Evolutionary conservation across 2,329 filamentous ascomycete genomes (phyloP).

Genomic region (Aspergillus sp.): DNA sequence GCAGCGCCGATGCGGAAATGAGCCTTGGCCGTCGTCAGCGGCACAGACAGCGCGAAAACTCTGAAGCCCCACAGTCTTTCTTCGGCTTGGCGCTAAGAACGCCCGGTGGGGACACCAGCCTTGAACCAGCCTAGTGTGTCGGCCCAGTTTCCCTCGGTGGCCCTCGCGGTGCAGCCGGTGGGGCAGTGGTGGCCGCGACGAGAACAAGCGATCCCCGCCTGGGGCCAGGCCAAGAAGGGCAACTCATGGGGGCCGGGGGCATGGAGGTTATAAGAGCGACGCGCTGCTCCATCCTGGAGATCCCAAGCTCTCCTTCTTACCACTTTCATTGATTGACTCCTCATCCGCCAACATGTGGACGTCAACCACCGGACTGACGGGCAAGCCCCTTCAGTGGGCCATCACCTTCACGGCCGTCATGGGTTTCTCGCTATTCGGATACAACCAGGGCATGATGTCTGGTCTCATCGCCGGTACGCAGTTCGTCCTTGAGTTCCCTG

Average conservation of each 20-base stretch:
- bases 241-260: not conserved
- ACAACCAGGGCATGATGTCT: slow-evolving; percentile 37
- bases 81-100: not conserved
- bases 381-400: slow-evolving; percentile 21
- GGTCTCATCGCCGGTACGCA: slow-evolving; percentile 28
- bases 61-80: not conserved
- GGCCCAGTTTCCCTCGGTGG: not conserved
- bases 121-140: not conserved
- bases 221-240: not conserved
- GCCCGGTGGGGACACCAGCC: not conserved
- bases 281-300: not conserved
- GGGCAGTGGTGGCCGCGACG: not conserved
- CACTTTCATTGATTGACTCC: not conserved
- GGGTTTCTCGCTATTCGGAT: slow-evolving; percentile 54
- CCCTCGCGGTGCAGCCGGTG: not conserved
- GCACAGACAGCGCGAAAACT: not conserved
- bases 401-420: slow-evolving; percentile 34
- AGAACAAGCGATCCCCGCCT: not conserved
- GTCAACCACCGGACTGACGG: slow-evolving; percentile 27
- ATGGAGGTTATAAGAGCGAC: not conserved
- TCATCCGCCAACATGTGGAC: slow-evolving; percentile 31
- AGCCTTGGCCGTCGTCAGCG: not conserved
- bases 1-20: not conserved
- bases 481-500: slow-evolving; percentile 26
- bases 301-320: not conserved